These are phyloP conservation scores for Fraxinus sp. DNA, from an alignment of 305 asterid species.

Conservation along the genomic window DNA sequence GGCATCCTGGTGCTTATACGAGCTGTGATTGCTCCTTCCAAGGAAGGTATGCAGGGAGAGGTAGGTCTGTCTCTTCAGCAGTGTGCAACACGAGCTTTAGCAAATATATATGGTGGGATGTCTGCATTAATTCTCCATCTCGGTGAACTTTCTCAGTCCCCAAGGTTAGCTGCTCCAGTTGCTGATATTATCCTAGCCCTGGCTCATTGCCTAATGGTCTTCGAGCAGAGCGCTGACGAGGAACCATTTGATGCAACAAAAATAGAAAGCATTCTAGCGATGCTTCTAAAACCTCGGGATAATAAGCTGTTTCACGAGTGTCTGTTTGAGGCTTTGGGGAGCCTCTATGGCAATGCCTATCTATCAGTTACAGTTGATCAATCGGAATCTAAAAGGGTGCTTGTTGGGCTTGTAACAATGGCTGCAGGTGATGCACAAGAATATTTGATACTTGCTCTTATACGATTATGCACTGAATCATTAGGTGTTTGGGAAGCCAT, in stretches of 20 bases:
- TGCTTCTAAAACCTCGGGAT: slow-evolving; percentile 83
- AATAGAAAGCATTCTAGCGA: slow-evolving; percentile 55
- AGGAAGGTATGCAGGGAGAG: slow-evolving; percentile 80
- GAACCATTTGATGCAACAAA: slow-evolving; percentile 49
- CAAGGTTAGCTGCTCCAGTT: slow-evolving; percentile 79
- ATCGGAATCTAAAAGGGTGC: slow-evolving; percentile 69
- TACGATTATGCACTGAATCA: slow-evolving; percentile 55
- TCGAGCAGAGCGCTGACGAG: slow-evolving; percentile 47
- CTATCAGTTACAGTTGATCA: slow-evolving; percentile 45
- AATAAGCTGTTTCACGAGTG: slow-evolving; percentile 79
- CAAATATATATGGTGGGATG: slow-evolving; percentile 76
- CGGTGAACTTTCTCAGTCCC: slow-evolving; percentile 77
- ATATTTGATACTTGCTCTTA: slow-evolving; percentile 55
- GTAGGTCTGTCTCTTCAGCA: slow-evolving; percentile 66
- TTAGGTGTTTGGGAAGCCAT: slow-evolving; percentile 75
- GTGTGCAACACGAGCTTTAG: slow-evolving; percentile 65
- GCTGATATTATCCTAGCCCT: slow-evolving; percentile 85
- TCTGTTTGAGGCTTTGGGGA: slow-evolving; percentile 76
- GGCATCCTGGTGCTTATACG: slow-evolving; percentile 69
- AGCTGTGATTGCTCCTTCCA: slow-evolving; percentile 78
- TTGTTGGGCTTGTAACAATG: slow-evolving; percentile 72
- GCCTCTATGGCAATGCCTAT: slow-evolving; percentile 60
- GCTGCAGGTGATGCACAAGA: slow-evolving; percentile 69
- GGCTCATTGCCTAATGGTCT: slow-evolving; percentile 73
- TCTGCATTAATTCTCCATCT: slow-evolving; percentile 56